Conservation (phyloP, 495 filamentous ascomycete genomes). For the Penicillium antarcticum region DNA sequence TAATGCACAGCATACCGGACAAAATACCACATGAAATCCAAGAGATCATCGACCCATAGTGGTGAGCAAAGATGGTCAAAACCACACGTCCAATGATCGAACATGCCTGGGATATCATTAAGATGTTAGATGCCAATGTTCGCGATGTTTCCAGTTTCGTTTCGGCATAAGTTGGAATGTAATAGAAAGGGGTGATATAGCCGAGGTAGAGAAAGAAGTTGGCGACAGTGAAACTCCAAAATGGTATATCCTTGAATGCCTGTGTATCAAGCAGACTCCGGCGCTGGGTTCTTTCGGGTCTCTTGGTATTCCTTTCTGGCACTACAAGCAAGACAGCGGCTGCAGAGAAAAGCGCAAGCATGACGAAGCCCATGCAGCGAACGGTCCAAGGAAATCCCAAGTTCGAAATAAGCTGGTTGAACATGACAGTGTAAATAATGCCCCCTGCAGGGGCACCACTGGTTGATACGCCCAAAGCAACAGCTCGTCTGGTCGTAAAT, state of each 20-base stretch:
- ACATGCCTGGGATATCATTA: conserved; percentile 30
- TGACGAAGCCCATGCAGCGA: conserved; percentile 47
- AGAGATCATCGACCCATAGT: conserved; percentile 22
- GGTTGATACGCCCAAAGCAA: conserved; percentile 45
- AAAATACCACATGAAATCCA: conserved; percentile 22
- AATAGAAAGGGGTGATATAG: conserved; percentile 63
- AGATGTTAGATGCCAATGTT: conserved; percentile 46
- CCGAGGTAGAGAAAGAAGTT: conserved; percentile 53
- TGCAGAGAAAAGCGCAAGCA: conserved; percentile 39
- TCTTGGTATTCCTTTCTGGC: not conserved
- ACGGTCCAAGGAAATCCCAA: conserved; percentile 52
- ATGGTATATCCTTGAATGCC: conserved; percentile 30
- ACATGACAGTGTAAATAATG: conserved; percentile 51
- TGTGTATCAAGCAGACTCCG: conserved; percentile 14
- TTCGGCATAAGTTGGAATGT: conserved; percentile 53
- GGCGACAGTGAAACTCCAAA: conserved; percentile 24
- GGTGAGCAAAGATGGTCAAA: conserved; percentile 19
- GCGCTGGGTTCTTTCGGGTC: not conserved
- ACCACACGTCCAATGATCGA: conserved; percentile 28
- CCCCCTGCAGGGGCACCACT: conserved; percentile 44
- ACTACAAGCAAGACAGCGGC: conserved; percentile 33
- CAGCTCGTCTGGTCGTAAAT: conserved; percentile 30
- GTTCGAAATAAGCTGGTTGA: conserved; percentile 39
- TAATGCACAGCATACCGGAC: conserved; percentile 20
- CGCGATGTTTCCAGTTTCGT: conserved; percentile 34